Evolutionary conservation across 768 basidiomycete genomes (phyloP).

Genomic region (Ephemerocybe angulata): DNA sequence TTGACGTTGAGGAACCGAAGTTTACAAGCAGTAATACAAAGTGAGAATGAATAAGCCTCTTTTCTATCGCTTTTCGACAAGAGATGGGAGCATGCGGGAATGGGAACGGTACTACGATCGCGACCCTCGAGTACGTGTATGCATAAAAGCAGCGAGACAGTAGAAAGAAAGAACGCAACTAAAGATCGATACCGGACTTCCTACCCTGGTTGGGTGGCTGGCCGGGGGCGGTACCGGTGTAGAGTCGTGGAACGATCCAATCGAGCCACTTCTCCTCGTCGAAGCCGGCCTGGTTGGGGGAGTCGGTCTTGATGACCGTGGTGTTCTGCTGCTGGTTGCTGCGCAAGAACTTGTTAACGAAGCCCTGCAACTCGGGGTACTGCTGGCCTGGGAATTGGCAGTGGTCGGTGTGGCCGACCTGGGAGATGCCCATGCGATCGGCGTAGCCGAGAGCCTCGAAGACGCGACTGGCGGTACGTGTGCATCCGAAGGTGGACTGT

Average conservation of each 20-base stretch:
- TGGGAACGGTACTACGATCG: not conserved
- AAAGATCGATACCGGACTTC: constrained; percentile 1
- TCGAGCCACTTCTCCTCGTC: constrained; percentile 39
- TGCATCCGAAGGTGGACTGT: constrained; percentile 43
- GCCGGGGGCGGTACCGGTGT: constrained; percentile 4
- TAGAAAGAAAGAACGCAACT: not conserved
- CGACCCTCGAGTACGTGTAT: not conserved
- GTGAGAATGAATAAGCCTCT: not conserved
- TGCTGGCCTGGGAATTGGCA: constrained; percentile 47
- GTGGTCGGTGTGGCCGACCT: constrained; percentile 47
- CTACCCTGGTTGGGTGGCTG: constrained; percentile 4
- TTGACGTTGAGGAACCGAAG: no score
- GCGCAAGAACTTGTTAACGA: constrained; percentile 49
- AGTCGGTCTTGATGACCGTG: constrained; percentile 38
- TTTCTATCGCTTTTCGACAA: constrained; percentile 5
- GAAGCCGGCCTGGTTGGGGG: constrained; percentile 31
- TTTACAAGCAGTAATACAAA: not conserved
- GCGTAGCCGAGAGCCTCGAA: constrained; percentile 45
- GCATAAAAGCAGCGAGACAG: not conserved
- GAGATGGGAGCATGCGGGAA: not conserved
- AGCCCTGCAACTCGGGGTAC: constrained; percentile 42
- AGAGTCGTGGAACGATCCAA: constrained; percentile 38
- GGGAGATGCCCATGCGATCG: constrained; percentile 45
- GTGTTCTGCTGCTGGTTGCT: constrained; percentile 40
- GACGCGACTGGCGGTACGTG: constrained; percentile 43